These are phyloP conservation scores for Phytophthora meadii DNA, from an alignment of 352 stramenopile genomes.

Conservation along the genomic window DNA sequence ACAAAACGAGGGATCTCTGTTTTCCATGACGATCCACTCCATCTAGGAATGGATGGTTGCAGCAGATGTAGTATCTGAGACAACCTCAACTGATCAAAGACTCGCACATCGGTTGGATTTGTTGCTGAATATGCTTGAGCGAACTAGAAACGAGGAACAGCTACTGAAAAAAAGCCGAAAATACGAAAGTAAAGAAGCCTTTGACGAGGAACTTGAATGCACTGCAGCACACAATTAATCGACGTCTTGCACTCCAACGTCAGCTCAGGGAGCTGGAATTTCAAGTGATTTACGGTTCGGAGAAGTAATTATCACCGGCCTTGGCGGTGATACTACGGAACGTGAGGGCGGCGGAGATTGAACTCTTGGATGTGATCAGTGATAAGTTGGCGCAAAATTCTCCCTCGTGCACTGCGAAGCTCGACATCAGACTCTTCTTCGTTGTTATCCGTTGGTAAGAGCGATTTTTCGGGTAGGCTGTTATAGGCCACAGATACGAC, in stretches of 20 bases:
- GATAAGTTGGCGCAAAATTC: constrained; percentile 1
- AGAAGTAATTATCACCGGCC: neutral
- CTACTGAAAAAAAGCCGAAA: no score
- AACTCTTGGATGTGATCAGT: neutral
- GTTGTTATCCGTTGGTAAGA: neutral
- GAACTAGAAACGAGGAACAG: no score
- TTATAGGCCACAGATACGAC: neutral
- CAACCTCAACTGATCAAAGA: neutral
- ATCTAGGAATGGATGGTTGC: neutral
- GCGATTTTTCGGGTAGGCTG: neutral
- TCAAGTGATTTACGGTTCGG: neutral
- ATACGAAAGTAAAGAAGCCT: no score
- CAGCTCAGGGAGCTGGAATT: constrained; percentile 3
- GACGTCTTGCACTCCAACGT: no score
- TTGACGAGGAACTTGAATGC: no score
- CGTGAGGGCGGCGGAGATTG: neutral
- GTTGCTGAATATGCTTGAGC: neutral
- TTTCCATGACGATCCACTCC: constrained; percentile 2
- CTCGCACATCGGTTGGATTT: neutral
- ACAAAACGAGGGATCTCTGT: neutral
- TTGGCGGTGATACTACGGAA: neutral
- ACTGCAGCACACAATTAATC: no score
- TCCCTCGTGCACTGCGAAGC: neutral
- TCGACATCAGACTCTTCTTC: neutral
- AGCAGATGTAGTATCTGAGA: neutral